Conservation (phyloP, 495 filamentous ascomycete species). For the Hypoxylon subgilvum region DNA sequence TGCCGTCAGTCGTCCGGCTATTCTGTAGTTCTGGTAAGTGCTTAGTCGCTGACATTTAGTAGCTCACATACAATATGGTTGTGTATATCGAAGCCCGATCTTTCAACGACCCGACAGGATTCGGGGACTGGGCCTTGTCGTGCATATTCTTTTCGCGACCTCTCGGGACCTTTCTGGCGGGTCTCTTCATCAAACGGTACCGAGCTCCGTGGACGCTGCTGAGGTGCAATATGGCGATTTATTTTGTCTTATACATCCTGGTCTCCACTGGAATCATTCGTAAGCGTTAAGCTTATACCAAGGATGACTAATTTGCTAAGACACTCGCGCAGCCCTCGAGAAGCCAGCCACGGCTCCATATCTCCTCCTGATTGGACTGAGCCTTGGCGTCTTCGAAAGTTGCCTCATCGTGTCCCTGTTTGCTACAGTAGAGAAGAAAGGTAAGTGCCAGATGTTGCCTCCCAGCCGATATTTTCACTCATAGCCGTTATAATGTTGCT, state of each 20-base stretch:
- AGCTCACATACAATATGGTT: constrained; percentile 8
- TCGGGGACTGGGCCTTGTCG: constrained; percentile 5
- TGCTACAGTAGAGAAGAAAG: constrained; percentile 2
- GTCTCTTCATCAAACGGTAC: not conserved
- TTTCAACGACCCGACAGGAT: not conserved
- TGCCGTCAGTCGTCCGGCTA: not conserved
- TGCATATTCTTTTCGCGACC: constrained; percentile 5
- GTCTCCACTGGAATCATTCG: constrained; percentile 1
- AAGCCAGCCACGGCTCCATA: not conserved
- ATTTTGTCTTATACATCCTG: not conserved
- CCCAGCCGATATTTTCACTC: too few relatives aligned
- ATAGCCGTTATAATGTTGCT: too few relatives aligned
- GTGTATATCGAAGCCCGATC: constrained; percentile 6
- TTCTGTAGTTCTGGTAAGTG: not conserved
- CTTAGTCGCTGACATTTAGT: not conserved
- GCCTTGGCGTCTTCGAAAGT: constrained; percentile 2
- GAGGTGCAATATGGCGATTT: not conserved
- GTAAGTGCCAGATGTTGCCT: not conserved
- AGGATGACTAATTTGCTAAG: not conserved
- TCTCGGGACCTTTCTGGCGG: not conserved
- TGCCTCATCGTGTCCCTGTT: constrained; percentile 6
- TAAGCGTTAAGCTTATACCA: not conserved
- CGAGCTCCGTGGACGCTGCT: not conserved
- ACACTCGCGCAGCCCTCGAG: not conserved
- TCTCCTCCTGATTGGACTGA: not conserved